Percentiles rank a stretch among this genome's conserved stretches.
phyloP scores from a whole-genome alignment of 768 basidiomycete species.

The Tylopilus rubrobrunneus region DNA sequence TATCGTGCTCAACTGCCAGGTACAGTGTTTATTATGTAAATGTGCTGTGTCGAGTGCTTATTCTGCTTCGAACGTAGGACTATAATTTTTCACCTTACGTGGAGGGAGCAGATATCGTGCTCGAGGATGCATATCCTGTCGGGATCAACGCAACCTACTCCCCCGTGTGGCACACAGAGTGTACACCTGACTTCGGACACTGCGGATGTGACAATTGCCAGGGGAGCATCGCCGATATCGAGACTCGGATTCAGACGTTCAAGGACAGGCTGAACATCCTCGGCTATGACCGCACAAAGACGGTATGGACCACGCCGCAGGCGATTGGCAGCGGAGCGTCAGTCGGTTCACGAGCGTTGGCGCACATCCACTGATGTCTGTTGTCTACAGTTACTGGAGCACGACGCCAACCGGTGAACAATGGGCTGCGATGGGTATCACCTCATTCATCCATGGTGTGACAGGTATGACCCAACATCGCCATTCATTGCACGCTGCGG shows the following conservation, averaged over 20 bases:
- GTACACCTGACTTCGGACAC: slow-evolving; percentile 62
- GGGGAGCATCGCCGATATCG: slow-evolving; percentile 62
- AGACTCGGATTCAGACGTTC: slow-evolving; percentile 62
- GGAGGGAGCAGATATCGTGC: slow-evolving; percentile 61
- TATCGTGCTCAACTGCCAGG: slow-evolving; percentile 50
- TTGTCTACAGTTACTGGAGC: slow-evolving; percentile 27
- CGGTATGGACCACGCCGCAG: slow-evolving; percentile 60
- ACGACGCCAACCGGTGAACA: slow-evolving; percentile 26
- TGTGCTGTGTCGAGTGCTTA: neutral
- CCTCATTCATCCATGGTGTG: slow-evolving; percentile 27
- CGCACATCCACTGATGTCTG: neutral
- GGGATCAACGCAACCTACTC: slow-evolving; percentile 63
- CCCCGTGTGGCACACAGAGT: slow-evolving; percentile 49
- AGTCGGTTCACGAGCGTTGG: neutral
- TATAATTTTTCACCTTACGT: slow-evolving; percentile 59
- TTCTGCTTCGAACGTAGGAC: slow-evolving; percentile 35
- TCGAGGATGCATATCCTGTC: slow-evolving; percentile 43
- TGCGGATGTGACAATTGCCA: slow-evolving; percentile 73
- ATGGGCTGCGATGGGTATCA: slow-evolving; percentile 24
- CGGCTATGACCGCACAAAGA: slow-evolving; percentile 60
- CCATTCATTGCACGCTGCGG: neutral
- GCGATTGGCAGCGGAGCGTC: slow-evolving; percentile 58
- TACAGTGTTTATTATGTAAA: neutral
- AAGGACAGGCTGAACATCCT: slow-evolving; percentile 52
- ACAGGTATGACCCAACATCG: slow-evolving; percentile 13